Conservation (phyloP, 345 rosid genomes). For the Populus tremula region DNA sequence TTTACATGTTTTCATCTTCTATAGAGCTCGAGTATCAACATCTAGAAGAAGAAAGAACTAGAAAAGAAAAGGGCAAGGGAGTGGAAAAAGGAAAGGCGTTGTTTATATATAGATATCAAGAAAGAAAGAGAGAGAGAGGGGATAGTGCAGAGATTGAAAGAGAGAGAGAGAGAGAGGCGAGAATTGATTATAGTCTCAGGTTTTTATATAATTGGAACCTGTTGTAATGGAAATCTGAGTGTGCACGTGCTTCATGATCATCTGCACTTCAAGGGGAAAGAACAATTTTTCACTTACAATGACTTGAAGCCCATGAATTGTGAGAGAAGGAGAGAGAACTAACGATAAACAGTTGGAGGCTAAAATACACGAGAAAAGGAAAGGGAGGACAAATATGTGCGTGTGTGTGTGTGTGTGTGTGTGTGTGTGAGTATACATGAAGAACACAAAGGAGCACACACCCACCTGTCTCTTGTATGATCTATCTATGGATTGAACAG, state of each 20-base stretch:
- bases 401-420: conserved; percentile 1
- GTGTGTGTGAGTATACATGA: not conserved
- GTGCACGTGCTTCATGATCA: conserved; percentile 79
- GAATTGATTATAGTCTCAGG: conserved; percentile 39
- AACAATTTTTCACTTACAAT: conserved; percentile 18
- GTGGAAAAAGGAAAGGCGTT: not conserved
- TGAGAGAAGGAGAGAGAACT: conserved; percentile 17
- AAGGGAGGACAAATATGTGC: not conserved
- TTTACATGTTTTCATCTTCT: not conserved
- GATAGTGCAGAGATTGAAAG: conserved; percentile 9
- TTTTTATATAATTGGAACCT: conserved; percentile 48
- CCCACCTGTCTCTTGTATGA: conserved; percentile 20
- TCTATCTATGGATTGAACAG: conserved; percentile 3
- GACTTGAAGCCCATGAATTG: conserved; percentile 17
- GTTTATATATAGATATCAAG: conserved; percentile 25
- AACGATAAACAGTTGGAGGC: conserved; percentile 1
- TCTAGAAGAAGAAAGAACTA: not conserved
- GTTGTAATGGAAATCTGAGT: conserved; percentile 60
- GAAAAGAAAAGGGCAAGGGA: not conserved
- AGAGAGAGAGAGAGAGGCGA: conserved; percentile 15
- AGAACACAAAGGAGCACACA: not conserved
- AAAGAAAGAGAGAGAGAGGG: not conserved
- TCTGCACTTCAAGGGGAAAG: conserved; percentile 44
- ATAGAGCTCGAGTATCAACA: not conserved
- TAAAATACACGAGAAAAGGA: not conserved